These are phyloP conservation scores for Stipa capillata DNA, from an alignment of 176 grass and related monocot genomes.

Conservation along the genomic window DNA sequence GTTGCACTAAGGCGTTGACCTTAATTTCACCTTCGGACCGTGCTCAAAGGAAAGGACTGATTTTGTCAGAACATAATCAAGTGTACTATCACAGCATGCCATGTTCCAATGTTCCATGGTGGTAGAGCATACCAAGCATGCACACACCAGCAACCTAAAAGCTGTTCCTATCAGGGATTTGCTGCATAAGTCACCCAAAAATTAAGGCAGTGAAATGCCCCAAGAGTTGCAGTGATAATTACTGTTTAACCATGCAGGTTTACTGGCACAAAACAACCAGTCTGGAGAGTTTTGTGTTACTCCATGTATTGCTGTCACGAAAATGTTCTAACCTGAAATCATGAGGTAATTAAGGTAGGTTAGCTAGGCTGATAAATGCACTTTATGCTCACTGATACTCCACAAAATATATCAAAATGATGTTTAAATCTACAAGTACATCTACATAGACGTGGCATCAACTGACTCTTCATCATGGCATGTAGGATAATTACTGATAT, in stretches of 20 bases:
- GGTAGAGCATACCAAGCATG: background rate
- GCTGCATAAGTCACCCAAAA: background rate
- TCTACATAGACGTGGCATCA: no score
- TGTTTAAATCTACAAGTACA: no score
- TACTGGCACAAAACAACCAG: background rate
- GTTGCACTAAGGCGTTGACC: slow-evolving; percentile 3
- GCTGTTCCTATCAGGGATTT: background rate
- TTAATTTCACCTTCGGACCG: background rate
- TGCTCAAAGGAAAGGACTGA: background rate
- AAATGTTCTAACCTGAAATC: background rate
- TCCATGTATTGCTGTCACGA: background rate
- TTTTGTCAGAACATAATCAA: background rate
- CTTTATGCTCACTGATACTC: background rate
- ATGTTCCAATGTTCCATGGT: background rate
- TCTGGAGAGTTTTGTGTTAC: background rate
- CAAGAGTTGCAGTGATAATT: background rate
- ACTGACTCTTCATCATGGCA: no score
- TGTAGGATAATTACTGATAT: no score
- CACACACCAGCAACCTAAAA: background rate
- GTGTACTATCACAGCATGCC: background rate
- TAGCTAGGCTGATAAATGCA: background rate
- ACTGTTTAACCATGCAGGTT: background rate
- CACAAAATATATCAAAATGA: background rate
- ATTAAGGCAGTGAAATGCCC: background rate
- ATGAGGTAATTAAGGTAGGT: background rate